Evolutionary conservation across 2,329 filamentous ascomycete genomes (phyloP), one percentile per base, ranked within the genome.

Genomic region (Arthrobotrys entomopaga): DNA sequence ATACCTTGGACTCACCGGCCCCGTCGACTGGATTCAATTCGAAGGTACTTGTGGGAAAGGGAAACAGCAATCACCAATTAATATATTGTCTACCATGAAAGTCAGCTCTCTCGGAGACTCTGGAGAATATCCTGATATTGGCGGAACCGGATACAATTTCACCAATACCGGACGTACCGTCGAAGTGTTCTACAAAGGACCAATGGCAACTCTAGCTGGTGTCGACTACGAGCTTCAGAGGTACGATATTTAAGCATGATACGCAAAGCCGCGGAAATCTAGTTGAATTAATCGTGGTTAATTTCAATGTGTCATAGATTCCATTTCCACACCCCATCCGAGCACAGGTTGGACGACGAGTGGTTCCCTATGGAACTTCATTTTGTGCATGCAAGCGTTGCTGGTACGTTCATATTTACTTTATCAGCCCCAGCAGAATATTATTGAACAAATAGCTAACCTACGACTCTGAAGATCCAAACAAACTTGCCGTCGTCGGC

Each of bases 121-220:
- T 76, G 70, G 70, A 73, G 80, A 48, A 80, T 87, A 84, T 48
- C 83, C 77, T 5, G 24, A 81, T 53, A 78, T 79, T 16, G 80
- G 81, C 50, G 63, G 63, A 11, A 53, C 63, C 40, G 83, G 80
- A 2, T 83, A 84, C 54, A 81, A 83, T 42, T 86, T 87, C 65
- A 85, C 87, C 80, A 87, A 88, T 79, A 82, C 87, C 10, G 86
- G 86, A 53, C 85, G 85, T 24, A 88, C 86, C 0, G 83, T 88
- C 60, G 85, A 87, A 81, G 83, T 87, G 66, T 81, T 87, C 29
- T 84, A 84, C 66, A 84, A 84, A 57, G 85, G 85, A 48, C 70
- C 66, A 29, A 50, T 40, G 15, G 70, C 70, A 11, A n/a, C 16
- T 10, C 24, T 74, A 4, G 63, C 57, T n/a, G 70, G 70, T 40